phyloP scores from a whole-genome alignment of 2,329 filamentous ascomycete species.

The Clonostachys byssicola region DNA sequence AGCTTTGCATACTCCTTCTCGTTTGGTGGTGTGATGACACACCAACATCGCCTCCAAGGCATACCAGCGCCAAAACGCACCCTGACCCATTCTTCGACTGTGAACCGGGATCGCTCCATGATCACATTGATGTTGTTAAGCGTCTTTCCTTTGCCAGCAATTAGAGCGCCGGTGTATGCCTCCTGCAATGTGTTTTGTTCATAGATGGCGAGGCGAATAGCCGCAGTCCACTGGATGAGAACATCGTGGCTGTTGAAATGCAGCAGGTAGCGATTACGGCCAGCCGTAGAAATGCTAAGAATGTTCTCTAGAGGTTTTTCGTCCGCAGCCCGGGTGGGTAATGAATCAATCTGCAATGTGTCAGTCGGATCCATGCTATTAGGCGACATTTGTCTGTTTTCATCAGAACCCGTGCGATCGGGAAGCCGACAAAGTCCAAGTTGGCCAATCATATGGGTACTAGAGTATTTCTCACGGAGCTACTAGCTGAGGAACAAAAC shows the following conservation, averaged over 20 bases:
- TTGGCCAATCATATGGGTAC: not conserved
- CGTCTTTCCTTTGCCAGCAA: slow-evolving; percentile 86
- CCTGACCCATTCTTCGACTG: slow-evolving; percentile 87
- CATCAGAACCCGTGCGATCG: not conserved
- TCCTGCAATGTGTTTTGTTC: slow-evolving; percentile 92
- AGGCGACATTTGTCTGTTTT: not conserved
- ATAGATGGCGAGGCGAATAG: slow-evolving; percentile 89
- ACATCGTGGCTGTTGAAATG: slow-evolving; percentile 96
- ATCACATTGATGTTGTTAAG: slow-evolving; percentile 89
- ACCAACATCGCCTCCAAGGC: slow-evolving; percentile 96
- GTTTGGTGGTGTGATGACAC: slow-evolving; percentile 85
- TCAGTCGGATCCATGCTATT: slow-evolving; percentile 4
- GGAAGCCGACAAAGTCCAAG: not conserved
- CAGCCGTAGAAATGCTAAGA: slow-evolving; percentile 90
- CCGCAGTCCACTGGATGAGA: slow-evolving; percentile 91
- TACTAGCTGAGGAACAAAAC: not conserved
- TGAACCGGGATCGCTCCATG: slow-evolving; percentile 74
- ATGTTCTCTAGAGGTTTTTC: slow-evolving; percentile 90
- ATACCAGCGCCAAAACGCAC: slow-evolving; percentile 95
- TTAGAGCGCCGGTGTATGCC: slow-evolving; percentile 91
- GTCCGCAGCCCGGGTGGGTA: slow-evolving; percentile 74
- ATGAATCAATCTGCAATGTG: slow-evolving; percentile 67
- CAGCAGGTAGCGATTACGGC: slow-evolving; percentile 89
- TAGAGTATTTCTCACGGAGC: too few species aligned
- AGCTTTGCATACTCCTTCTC: slow-evolving; percentile 86